phyloP scores from a whole-genome alignment of 2,329 filamentous ascomycete genomes.

The Myriosclerotinia duriaeana region DNA sequence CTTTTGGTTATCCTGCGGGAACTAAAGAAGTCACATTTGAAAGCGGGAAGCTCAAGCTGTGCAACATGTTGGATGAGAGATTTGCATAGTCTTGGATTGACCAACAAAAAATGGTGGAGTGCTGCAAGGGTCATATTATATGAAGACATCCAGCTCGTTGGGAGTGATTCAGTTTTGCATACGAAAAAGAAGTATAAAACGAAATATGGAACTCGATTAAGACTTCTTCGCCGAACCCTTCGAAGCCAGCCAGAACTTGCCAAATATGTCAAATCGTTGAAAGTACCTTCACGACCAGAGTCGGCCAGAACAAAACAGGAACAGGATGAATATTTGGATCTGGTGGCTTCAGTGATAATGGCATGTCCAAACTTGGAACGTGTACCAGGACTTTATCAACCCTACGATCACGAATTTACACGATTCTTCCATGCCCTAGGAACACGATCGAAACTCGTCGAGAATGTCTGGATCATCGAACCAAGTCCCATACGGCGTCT shows the following conservation, averaged over 20 bases:
- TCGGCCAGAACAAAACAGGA: constrained; percentile 41
- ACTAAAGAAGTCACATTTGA: constrained; percentile 54
- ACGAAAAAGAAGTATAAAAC: constrained; percentile 59
- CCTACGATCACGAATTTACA: constrained; percentile 57
- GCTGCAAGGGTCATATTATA: constrained; percentile 48
- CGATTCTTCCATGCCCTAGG: constrained; percentile 60
- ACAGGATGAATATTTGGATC: constrained; percentile 54
- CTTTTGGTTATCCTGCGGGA: constrained; percentile 56
- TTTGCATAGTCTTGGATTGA: constrained; percentile 51
- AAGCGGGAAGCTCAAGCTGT: constrained; percentile 52
- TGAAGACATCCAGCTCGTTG: constrained; percentile 57
- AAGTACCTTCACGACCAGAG: constrained; percentile 52
- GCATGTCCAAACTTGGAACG: constrained; percentile 64
- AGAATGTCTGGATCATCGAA: constrained; percentile 59
- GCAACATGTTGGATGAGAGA: constrained; percentile 67
- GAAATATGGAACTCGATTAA: constrained; percentile 52
- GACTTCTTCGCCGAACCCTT: constrained; percentile 58
- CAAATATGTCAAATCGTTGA: constrained; percentile 55
- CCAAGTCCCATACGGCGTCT: constrained; percentile 41
- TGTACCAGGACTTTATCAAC: constrained; percentile 54
- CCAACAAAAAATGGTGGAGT: constrained; percentile 53
- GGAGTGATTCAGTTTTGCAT: constrained; percentile 51
- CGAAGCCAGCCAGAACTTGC: constrained; percentile 54
- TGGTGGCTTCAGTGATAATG: constrained; percentile 62
- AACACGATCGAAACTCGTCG: constrained; percentile 54